Conservation (phyloP, 768 basidiomycete species). For the Leccinum truebloodii region DNA sequence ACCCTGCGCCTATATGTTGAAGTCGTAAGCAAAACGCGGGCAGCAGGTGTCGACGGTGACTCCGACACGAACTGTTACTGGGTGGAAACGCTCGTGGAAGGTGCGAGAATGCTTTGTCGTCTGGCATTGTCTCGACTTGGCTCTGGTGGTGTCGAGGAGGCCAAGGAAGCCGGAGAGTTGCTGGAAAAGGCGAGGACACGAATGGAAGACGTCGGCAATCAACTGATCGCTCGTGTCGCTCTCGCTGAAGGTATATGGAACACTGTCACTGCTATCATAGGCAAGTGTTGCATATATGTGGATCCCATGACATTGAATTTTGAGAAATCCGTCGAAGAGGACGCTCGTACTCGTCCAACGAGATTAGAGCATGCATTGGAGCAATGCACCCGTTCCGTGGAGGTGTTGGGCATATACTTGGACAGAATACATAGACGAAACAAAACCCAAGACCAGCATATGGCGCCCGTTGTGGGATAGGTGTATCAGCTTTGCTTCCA, state of each 20-base stretch:
- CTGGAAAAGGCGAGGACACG: constrained; percentile 62
- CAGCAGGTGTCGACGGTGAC: constrained; percentile 47
- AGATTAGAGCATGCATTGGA: constrained; percentile 60
- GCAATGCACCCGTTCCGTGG: constrained; percentile 50
- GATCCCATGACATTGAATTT: background rate
- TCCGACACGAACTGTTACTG: constrained; percentile 69
- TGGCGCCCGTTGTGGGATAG: too few species aligned
- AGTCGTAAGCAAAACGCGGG: constrained; percentile 79
- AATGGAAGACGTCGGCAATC: constrained; percentile 47
- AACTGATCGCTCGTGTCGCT: constrained; percentile 58
- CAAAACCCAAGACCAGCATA: too few species aligned
- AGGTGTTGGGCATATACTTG: constrained; percentile 23
- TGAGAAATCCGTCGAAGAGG: constrained; percentile 51
- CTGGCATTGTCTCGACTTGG: constrained; percentile 38
- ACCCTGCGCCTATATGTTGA: constrained; percentile 81
- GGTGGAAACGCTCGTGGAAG: constrained; percentile 77
- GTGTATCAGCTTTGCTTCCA: too few species aligned
- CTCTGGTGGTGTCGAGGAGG: constrained; percentile 54
- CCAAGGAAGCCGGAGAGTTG: constrained; percentile 58
- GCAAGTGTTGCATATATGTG: constrained; percentile 37
- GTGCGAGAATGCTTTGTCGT: constrained; percentile 74
- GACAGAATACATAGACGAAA: too few species aligned
- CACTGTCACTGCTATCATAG: constrained; percentile 66
- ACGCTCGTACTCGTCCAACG: constrained; percentile 57
- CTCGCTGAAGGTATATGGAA: constrained; percentile 76